phyloP scores from a whole-genome alignment of 805 yeast species.

The Starmerella floris region DNA sequence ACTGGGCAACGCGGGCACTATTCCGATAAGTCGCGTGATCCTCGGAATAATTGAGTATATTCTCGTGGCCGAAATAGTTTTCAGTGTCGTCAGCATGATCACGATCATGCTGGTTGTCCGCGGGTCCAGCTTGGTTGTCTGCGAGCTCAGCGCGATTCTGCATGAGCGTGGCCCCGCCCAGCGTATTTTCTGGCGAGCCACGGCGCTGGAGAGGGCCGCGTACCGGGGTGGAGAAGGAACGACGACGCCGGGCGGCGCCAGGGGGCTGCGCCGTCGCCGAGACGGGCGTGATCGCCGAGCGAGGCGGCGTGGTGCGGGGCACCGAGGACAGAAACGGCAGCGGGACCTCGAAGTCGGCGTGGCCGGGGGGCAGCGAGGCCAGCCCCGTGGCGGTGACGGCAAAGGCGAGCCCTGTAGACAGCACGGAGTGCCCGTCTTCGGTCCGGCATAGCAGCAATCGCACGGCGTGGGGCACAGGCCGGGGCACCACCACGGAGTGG shows the following conservation, averaged over 20 bases:
- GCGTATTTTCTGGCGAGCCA: too few relatives aligned
- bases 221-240: neutral
- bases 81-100: too few relatives aligned
- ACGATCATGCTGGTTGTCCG: too few relatives aligned
- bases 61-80: too few relatives aligned
- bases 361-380: neutral
- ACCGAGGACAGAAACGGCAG: neutral
- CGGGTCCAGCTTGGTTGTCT: too few relatives aligned
- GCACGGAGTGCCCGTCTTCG: neutral
- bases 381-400: neutral
- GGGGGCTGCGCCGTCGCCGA: neutral
- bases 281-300: neutral
- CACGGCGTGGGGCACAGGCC: neutral
- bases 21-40: too few relatives aligned
- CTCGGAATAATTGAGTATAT: too few relatives aligned
- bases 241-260: neutral
- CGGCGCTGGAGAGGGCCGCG: too few relatives aligned
- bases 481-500: neutral
- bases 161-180: too few relatives aligned
- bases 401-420: slow-evolving; percentile 12
- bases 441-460: slow-evolving; percentile 3
- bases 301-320: neutral
- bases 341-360: neutral
- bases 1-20: too few relatives aligned
- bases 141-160: too few relatives aligned